Conservation (phyloP, 495 filamentous ascomycete species). For the Achaetomiella virescens region DNA sequence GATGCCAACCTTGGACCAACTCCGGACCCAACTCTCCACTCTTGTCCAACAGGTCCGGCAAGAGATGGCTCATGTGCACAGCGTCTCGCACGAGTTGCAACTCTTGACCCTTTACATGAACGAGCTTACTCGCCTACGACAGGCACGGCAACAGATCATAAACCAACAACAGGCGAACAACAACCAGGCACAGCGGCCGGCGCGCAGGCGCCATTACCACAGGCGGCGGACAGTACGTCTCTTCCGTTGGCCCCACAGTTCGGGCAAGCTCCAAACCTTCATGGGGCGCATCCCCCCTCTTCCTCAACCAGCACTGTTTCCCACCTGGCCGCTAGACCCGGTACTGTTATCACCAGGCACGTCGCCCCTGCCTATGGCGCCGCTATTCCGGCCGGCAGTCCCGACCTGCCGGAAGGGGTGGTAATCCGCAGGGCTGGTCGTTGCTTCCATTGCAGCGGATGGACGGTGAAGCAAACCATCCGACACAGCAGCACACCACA, state of each 20-base stretch:
- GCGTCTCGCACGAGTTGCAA: conserved; percentile 53
- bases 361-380: conserved; percentile 33
- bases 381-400: conserved; percentile 57
- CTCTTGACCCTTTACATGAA: conserved; percentile 45
- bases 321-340: conserved; percentile 17
- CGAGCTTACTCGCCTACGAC: conserved; percentile 35
- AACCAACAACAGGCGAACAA: conserved; percentile 11
- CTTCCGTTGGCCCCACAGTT: conserved; percentile 2
- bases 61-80: conserved; percentile 34
- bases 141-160: conserved; percentile 22
- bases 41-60: conserved; percentile 61
- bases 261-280: conserved; percentile 1
- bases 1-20: conserved; percentile 25
- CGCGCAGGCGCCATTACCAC: conserved; percentile 5
- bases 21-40: conserved; percentile 53
- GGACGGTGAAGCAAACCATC: conserved; percentile 30
- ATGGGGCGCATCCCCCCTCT: conserved; percentile 5
- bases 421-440: conserved; percentile 72
- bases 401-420: conserved; percentile 65
- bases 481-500: conserved; percentile 14
- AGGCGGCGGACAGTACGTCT: conserved; percentile 4
- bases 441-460: conserved; percentile 60
- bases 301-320: conserved; percentile 3
- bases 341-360: conserved; percentile 40
- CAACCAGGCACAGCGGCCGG: background rate